These are phyloP conservation scores for Neurospora tetraspora DNA, from an alignment of 495 filamentous ascomycete species.

Conservation along the genomic window DNA sequence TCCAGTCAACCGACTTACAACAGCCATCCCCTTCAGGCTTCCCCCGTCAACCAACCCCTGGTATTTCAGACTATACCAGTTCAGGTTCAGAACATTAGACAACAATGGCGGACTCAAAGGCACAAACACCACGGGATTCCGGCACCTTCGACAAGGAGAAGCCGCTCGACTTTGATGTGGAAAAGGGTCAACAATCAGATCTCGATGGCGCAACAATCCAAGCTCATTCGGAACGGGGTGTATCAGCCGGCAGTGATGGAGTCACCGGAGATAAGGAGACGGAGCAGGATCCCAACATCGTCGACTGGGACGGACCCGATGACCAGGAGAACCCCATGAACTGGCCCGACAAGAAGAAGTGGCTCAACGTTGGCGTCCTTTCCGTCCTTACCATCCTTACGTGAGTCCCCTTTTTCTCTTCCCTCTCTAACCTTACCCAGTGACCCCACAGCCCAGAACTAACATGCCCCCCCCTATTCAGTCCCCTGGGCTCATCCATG, in stretches of 20 bases:
- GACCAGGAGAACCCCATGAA: slow-evolving; percentile 57
- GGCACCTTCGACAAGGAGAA: not conserved
- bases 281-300: slow-evolving; percentile 24
- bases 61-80: not conserved
- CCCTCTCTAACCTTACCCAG: not conserved
- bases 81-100: not conserved
- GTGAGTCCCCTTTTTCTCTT: slow-evolving; percentile 11
- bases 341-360: slow-evolving; percentile 51
- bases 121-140: slow-evolving; percentile 2
- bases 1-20: not conserved
- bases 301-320: slow-evolving; percentile 41
- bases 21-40: not conserved
- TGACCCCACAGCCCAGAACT: not conserved
- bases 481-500: slow-evolving; percentile 36
- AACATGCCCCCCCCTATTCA: not conserved
- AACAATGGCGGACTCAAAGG: slow-evolving; percentile 13
- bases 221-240: not conserved
- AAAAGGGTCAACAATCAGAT: slow-evolving; percentile 17
- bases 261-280: slow-evolving; percentile 5
- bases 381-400: slow-evolving; percentile 33
- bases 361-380: slow-evolving; percentile 50
- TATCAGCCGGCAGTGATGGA: not conserved
- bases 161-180: slow-evolving; percentile 9
- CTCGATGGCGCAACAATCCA: slow-evolving; percentile 16
- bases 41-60: not conserved